A percentile compares a stretch with the other conserved stretches of the same genome.
Conservation (phyloP, 1,139 yeast genomes). For the Taphrina deformans region DNA sequence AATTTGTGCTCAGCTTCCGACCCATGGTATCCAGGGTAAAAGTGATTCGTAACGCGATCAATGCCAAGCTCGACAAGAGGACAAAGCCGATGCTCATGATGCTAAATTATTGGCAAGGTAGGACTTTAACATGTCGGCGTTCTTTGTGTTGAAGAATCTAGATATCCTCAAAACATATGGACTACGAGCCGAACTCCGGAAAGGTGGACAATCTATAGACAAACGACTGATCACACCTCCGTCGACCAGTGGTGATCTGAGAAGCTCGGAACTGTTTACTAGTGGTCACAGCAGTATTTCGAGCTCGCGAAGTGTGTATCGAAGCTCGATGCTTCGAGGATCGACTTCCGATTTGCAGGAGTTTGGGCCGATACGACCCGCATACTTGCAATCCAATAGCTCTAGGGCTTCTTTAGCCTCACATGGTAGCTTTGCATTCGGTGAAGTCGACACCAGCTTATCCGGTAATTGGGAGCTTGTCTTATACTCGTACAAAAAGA, state of each 20-base stretch:
- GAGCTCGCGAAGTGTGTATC: neutral
- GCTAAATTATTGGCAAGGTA: conserved; percentile 25
- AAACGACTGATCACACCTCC: neutral
- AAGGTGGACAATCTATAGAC: conserved; percentile 2
- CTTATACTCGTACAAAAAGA: neutral
- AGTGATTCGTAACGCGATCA: conserved; percentile 4
- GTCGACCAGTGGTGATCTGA: neutral
- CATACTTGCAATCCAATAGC: neutral
- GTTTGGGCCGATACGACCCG: neutral
- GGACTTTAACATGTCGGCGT: neutral
- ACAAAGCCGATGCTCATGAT: conserved; percentile 15
- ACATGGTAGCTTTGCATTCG: neutral
- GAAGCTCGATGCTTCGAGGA: neutral
- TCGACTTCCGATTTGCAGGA: conserved; percentile 1
- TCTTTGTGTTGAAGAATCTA: neutral
- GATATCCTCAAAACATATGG: conserved; percentile 14
- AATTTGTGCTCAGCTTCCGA: neutral
- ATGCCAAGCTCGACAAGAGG: conserved; percentile 1
- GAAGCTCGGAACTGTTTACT: neutral
- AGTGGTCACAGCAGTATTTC: neutral
- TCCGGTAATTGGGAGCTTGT: conserved; percentile 9
- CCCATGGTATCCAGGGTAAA: neutral
- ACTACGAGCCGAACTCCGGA: conserved; percentile 5
- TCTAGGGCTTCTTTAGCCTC: neutral
- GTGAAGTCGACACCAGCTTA: neutral